Conservation (phyloP, 2,329 filamentous ascomycete species). For the Rutstroemia sp. region DNA sequence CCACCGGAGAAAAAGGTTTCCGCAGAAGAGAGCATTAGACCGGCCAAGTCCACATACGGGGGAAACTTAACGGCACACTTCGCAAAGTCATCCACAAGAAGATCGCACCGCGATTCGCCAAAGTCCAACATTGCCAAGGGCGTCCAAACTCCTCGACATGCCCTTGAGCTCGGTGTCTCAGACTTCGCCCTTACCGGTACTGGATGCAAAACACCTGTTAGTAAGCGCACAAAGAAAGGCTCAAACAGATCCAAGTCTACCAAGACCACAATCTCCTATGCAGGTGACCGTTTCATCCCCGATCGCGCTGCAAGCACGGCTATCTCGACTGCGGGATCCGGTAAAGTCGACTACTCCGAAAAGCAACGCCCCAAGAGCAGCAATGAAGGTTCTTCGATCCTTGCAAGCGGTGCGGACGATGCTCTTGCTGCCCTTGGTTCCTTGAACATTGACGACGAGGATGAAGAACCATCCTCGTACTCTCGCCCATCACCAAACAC, state of each 20-base stretch:
- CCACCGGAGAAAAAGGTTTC: slow-evolving; percentile 52
- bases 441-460: slow-evolving; percentile 60
- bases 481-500: slow-evolving; percentile 79
- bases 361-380: slow-evolving; percentile 65
- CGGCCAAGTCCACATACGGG: slow-evolving; percentile 66
- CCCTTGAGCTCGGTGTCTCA: slow-evolving; percentile 81
- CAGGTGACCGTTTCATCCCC: slow-evolving; percentile 84
- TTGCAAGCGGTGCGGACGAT: slow-evolving; percentile 67
- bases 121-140: slow-evolving; percentile 89
- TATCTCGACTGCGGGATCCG: slow-evolving; percentile 71
- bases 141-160: slow-evolving; percentile 69
- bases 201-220: slow-evolving; percentile 57
- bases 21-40: slow-evolving; percentile 41
- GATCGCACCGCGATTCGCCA: slow-evolving; percentile 73
- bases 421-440: slow-evolving; percentile 71
- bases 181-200: slow-evolving; percentile 89
- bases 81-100: slow-evolving; percentile 58
- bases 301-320: slow-evolving; percentile 87
- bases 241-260: slow-evolving; percentile 45
- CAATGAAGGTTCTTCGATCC: slow-evolving; percentile 64
- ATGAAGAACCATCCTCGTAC: slow-evolving; percentile 60
- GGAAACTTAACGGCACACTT: slow-evolving; percentile 76
- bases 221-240: slow-evolving; percentile 47
- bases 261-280: slow-evolving; percentile 76
- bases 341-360: slow-evolving; percentile 70